phyloP scores from a whole-genome alignment of 257 asterid genomes.

The Plectranthus barbatus region DNA sequence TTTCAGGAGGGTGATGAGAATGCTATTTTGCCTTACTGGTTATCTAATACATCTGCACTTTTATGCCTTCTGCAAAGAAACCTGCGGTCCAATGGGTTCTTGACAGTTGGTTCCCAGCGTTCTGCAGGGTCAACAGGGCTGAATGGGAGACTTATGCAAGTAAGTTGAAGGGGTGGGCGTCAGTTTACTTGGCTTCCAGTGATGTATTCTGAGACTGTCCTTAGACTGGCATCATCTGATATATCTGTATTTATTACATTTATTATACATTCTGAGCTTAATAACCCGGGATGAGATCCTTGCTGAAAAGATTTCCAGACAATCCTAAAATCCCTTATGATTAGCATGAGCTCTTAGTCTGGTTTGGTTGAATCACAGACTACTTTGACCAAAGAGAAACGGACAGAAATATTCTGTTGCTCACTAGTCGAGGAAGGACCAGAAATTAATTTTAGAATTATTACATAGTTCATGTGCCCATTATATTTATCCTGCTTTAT shows the following conservation, averaged over 20 bases:
- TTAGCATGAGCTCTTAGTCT: background rate
- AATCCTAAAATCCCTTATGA: background rate
- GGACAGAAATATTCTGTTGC: background rate
- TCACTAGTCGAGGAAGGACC: background rate
- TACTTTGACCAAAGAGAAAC: background rate
- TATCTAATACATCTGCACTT: slow-evolving; percentile 92
- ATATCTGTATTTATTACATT: background rate
- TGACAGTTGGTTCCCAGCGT: slow-evolving; percentile 68
- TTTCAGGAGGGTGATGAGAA: slow-evolving; percentile 78
- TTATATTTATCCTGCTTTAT: background rate
- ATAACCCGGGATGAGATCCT: background rate
- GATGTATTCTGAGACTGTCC: background rate
- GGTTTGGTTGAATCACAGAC: background rate
- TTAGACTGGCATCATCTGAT: background rate
- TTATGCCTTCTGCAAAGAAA: slow-evolving; percentile 89
- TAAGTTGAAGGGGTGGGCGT: slow-evolving; percentile 30
- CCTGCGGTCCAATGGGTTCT: slow-evolving; percentile 77
- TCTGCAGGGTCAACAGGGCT: slow-evolving; percentile 64
- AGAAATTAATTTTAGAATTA: background rate
- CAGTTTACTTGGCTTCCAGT: background rate
- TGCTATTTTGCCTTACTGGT: slow-evolving; percentile 83
- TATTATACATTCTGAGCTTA: background rate
- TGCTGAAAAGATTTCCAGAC: background rate
- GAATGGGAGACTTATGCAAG: slow-evolving; percentile 70
- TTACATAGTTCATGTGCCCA: background rate